Evolutionary conservation across 805 yeast species (phyloP), one percentile per base, ranked within the genome.

Genomic region (Wickerhamiella sorbophila): DNA sequence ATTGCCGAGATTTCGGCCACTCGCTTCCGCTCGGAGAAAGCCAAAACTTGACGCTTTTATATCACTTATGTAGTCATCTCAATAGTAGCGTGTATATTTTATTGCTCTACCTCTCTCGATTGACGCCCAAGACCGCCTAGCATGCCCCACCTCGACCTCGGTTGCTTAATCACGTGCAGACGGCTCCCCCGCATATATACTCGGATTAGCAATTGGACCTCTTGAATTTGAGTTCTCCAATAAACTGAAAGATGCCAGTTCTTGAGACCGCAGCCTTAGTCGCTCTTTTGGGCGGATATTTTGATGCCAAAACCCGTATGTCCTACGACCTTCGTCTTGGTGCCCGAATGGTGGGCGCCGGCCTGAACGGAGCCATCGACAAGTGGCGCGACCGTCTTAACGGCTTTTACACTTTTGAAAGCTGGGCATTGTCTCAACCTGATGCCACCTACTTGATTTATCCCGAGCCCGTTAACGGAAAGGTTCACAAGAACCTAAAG

Each of bases 371-470:
- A 39, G 19, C 14, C 9, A n/a, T 44, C 5, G 47, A 49, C 14
- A 31, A 33, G 20, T 29, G 37, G 8, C 42, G 43, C 14, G 54
- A 52, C 18, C 34, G 41, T 33, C 56, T 77, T 40, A 76, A 77
- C 51, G 70, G 71, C 52, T 85, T 91, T 86, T 78, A 82, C 56
- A 49, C 62, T 15, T 74, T 85, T 50, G 93, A 80, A 50, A 48
- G 61, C 21, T 60, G 70, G n/a, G 86, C 69, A 3, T 42, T 53
- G 20, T 57, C 60, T 42, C 52, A 71, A 47, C 75, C 79, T 4
- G 58, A 74, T 48, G 66, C 66, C 31, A 53, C 60, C 15, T 93
- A 88, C 1, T 55, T 87, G n/a, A 64, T 73, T 2, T 86, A 76
- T 54, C 70, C 80, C 5, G 65, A 74, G 48, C 74, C 74, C 1